phyloP scores from a whole-genome alignment of 345 rosid genomes.

The Aurinia saxatilis region DNA sequence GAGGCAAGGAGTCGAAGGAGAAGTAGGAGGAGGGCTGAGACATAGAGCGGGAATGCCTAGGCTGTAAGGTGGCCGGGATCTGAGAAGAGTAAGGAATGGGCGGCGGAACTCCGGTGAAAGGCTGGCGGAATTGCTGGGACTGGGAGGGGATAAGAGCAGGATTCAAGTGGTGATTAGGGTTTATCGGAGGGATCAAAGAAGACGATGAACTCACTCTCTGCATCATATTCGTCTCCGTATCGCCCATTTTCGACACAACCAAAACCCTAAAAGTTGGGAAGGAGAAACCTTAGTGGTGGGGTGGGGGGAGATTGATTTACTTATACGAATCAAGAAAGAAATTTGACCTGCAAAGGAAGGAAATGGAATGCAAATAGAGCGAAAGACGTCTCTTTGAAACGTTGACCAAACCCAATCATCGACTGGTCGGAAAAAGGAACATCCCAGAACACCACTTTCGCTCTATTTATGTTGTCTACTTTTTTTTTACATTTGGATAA shows the following conservation, averaged over 20 bases:
- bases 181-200: conserved; percentile 24
- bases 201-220: conserved; percentile 11
- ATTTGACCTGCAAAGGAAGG: neutral
- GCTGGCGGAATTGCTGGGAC: conserved; percentile 1
- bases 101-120: conserved; percentile 32
- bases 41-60: conserved; percentile 48
- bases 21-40: conserved; percentile 51
- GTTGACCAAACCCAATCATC: conserved; percentile 19
- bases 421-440: conserved; percentile 25
- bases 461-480: neutral
- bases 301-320: no score
- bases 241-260: conserved; percentile 7
- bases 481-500: neutral
- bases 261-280: conserved; percentile 7
- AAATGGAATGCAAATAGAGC: neutral
- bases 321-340: neutral
- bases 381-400: neutral
- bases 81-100: conserved; percentile 30
- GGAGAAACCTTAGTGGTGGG: no score
- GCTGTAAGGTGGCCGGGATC: conserved; percentile 35
- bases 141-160: conserved; percentile 18
- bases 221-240: conserved; percentile 8
- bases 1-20: conserved; percentile 59
- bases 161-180: conserved; percentile 16
- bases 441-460: neutral